A percentile compares a stretch with the other conserved stretches of the same genome.
phyloP scores from a whole-genome alignment of 139 green algal species.

The Gonium pectorale region DNA sequence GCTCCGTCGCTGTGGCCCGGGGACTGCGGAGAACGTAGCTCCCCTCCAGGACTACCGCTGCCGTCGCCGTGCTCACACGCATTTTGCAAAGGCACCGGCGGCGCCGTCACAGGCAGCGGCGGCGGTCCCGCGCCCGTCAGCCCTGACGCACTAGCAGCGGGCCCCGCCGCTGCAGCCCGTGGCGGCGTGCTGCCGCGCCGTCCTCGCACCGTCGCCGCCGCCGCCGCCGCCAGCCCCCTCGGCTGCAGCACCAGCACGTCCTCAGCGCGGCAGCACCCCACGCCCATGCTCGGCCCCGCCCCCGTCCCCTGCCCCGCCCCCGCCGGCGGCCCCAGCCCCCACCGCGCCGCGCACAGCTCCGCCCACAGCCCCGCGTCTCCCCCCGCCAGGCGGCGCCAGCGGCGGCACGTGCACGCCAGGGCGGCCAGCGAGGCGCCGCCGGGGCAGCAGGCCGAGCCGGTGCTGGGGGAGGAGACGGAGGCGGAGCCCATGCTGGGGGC shows the following conservation, averaged over 20 bases:
- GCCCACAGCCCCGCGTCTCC: slow-evolving; percentile 6
- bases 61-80: not conserved
- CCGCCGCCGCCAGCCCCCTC: not conserved
- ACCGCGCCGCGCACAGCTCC: slow-evolving; percentile 1
- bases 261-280: too few relatives aligned
- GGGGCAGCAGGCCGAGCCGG: not conserved
- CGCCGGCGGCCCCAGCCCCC: not conserved
- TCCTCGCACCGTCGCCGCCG: not conserved
- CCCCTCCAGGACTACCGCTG: not conserved
- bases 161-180: too few relatives aligned
- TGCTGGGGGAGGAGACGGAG: not conserved
- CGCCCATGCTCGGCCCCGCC: not conserved
- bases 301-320: not conserved
- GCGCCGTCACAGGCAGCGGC: not conserved
- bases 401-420: slow-evolving; percentile 9
- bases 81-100: not conserved
- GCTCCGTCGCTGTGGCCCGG: not conserved
- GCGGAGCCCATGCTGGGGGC: too few relatives aligned
- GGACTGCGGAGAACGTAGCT: not conserved
- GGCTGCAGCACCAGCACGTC: too few relatives aligned
- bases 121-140: too few relatives aligned
- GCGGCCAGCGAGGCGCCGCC: not conserved
- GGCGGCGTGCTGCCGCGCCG: too few relatives aligned
- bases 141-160: too few relatives aligned
- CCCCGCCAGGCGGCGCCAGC: slow-evolving; percentile 8